Evolutionary conservation across 257 asterid species (phyloP).

Genomic region (Jacaranda copaia): DNA sequence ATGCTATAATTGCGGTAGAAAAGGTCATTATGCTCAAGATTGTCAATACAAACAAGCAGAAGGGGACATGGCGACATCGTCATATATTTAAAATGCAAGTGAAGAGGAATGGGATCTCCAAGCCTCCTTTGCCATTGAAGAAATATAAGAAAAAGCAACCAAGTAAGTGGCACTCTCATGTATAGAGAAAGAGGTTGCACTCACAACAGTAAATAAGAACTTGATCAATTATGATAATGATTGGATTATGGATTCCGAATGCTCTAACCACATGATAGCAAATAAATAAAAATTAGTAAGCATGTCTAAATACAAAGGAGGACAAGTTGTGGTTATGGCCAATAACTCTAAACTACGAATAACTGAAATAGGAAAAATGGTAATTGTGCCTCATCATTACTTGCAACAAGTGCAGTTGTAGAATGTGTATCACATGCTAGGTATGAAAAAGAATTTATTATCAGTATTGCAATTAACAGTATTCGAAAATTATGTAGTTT

Average conservation of each 20-base stretch:
- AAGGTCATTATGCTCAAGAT: not conserved
- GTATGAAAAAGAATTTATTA: constrained; percentile 32
- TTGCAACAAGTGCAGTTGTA: too few species aligned
- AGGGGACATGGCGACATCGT: not conserved
- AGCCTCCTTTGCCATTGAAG: too few species aligned
- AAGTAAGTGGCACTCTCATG: too few species aligned
- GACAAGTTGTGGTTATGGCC: too few species aligned
- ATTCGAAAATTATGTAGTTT: constrained; percentile 16
- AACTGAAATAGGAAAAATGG: too few species aligned
- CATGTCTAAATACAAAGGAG: too few species aligned
- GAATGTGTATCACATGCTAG: too few species aligned
- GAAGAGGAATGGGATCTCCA: too few species aligned
- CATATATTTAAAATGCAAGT: not conserved
- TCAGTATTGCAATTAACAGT: constrained; percentile 31
- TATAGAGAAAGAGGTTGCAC: not conserved
- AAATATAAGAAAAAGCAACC: too few species aligned
- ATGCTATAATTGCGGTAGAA: not conserved
- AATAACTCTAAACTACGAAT: too few species aligned
- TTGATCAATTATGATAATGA: not conserved
- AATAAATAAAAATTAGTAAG: not conserved
- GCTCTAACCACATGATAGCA: constrained; percentile 20
- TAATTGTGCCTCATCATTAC: too few species aligned
- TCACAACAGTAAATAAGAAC: not conserved
- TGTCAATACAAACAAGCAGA: not conserved
- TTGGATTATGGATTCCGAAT: constrained; percentile 27